Conservation (phyloP, 345 rosid species). For the Populus ilicifolia region DNA sequence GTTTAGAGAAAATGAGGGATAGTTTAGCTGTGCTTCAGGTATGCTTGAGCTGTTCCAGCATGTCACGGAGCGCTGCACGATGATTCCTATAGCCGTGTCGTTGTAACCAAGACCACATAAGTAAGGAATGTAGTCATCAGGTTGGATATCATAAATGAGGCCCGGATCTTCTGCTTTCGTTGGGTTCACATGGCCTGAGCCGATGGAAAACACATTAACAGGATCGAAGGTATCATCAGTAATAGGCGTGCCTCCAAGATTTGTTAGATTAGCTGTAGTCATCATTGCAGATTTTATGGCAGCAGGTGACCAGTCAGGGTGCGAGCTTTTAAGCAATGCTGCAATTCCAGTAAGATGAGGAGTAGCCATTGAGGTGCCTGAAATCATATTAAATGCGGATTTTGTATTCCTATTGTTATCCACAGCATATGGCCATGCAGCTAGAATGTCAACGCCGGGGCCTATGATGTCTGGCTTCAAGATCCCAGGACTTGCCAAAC, state of each 20-base stretch:
- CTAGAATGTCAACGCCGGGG: not conserved
- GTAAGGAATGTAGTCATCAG: not conserved
- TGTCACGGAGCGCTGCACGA: not conserved
- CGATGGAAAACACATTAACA: constrained; percentile 43
- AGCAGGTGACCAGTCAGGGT: constrained; percentile 55
- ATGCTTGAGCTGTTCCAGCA: constrained; percentile 8
- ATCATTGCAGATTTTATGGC: constrained; percentile 60
- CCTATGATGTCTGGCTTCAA: not conserved
- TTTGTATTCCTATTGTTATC: not conserved
- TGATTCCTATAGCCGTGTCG: not conserved
- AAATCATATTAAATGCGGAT: constrained; percentile 11
- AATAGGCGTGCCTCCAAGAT: constrained; percentile 4
- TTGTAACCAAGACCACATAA: constrained; percentile 11
- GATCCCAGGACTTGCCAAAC: not conserved
- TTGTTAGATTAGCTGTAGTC: constrained; percentile 26
- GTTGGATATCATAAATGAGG: constrained; percentile 38
- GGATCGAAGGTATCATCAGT: not conserved
- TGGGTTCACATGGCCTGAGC: constrained; percentile 46
- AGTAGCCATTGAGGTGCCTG: constrained; percentile 67
- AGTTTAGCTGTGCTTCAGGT: constrained; percentile 20
- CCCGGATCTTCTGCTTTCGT: constrained; percentile 44
- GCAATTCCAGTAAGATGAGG: constrained; percentile 57
- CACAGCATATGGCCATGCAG: constrained; percentile 9
- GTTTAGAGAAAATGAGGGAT: constrained; percentile 14
- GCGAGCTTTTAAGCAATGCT: constrained; percentile 47